These are phyloP conservation scores for Boletus vinaceobasis DNA, from an alignment of 768 basidiomycete species.

Conservation along the genomic window DNA sequence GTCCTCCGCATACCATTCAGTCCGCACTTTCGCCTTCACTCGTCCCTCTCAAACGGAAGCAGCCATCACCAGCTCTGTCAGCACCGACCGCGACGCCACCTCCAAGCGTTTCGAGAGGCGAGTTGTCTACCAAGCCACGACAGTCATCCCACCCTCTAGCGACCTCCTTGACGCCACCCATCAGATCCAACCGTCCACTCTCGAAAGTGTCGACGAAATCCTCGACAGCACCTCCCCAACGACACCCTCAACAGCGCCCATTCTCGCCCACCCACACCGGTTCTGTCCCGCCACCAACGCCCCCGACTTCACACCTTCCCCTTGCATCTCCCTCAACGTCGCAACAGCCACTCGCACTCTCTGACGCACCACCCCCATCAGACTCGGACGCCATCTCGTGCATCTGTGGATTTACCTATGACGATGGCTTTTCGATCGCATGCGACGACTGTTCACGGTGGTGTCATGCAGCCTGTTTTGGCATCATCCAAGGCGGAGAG, in stretches of 20 bases:
- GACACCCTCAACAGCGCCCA: conserved; percentile 11
- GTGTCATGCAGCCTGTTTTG: conserved; percentile 82
- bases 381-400: conserved; percentile 57
- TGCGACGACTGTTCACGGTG: conserved; percentile 81
- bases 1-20: conserved; percentile 19
- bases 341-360: conserved; percentile 15
- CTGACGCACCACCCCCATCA: conserved; percentile 24
- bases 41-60: conserved; percentile 43
- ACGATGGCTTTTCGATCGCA: conserved; percentile 83
- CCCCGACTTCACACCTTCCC: conserved; percentile 10
- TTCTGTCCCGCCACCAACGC: conserved; percentile 14
- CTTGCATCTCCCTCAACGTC: conserved; percentile 21
- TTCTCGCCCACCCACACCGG: conserved; percentile 17
- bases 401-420: conserved; percentile 69
- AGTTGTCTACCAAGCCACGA: conserved; percentile 8
- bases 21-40: conserved; percentile 25
- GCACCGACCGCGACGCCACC: conserved; percentile 8
- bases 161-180: conserved; percentile 17
- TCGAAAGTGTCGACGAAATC: conserved; percentile 13
- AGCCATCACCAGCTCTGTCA: conserved; percentile 22
- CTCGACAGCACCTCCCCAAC: conserved; percentile 11
- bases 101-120: conserved; percentile 5
- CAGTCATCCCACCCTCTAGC: conserved; percentile 18
- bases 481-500: conserved; percentile 45
- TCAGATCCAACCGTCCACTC: conserved; percentile 4